Evolutionary conservation across 495 filamentous ascomycete species (phyloP).

Genomic region (Trichoderma orchidacearum): DNA sequence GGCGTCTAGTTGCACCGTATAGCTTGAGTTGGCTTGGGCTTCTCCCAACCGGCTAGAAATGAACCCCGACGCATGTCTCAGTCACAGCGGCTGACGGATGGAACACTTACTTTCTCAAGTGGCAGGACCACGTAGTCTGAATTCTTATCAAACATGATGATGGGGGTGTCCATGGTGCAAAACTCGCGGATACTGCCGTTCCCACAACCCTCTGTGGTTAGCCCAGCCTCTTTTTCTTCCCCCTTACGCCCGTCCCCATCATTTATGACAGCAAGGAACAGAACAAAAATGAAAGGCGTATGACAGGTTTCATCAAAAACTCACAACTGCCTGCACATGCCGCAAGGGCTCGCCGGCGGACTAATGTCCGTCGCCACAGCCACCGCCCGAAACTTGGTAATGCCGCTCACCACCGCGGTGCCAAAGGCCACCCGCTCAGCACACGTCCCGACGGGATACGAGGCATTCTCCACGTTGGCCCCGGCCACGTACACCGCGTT

Average conservation of each 20-base stretch:
- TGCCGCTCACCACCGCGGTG: conserved; percentile 62
- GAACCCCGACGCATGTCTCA: background rate
- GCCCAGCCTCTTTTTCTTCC: background rate
- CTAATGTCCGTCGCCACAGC: conserved; percentile 74
- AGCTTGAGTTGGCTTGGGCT: too few relatives aligned
- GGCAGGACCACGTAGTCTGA: conserved; percentile 55
- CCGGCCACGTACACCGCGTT: conserved; percentile 52
- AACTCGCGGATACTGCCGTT: conserved; percentile 66
- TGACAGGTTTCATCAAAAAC: too few relatives aligned
- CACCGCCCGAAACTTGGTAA: conserved; percentile 58
- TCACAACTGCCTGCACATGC: conserved; percentile 53
- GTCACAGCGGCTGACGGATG: background rate
- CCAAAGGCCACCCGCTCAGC: conserved; percentile 82
- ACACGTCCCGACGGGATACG: conserved; percentile 84
- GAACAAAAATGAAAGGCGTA: background rate
- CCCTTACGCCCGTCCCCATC: background rate
- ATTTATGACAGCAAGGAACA: background rate
- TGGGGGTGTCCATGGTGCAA: conserved; percentile 47
- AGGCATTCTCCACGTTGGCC: conserved; percentile 89
- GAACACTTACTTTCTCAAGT: conserved; percentile 50
- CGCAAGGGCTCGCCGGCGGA: conserved; percentile 59
- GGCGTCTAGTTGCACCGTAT: too few relatives aligned
- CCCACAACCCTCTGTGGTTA: background rate
- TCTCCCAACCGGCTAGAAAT: background rate
- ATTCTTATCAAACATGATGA: conserved; percentile 85